Base-by-base conservation (phyloP, 2,329 filamentous ascomycete species). In the Diplodia corticola region DNA sequence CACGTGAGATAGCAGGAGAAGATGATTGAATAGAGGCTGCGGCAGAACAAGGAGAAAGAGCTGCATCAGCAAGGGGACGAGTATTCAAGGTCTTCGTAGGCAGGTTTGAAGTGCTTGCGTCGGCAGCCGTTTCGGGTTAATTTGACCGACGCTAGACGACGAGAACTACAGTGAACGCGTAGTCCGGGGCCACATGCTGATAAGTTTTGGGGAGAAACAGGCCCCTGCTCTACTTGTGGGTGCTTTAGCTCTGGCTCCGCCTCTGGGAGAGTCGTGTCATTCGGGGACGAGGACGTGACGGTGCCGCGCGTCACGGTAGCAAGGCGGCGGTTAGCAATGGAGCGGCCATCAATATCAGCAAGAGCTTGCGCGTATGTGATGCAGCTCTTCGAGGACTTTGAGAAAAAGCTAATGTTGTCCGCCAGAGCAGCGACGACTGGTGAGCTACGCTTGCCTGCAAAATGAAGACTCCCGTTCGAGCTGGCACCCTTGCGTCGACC, bases 391-490 rank as follows among this genome's bases (percentile, higher is more conserved):
- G 35, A 17, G 22, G 6, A 3, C 22, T 46, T 20, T 24, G 33
- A 46, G 22, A 22, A 46, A 46, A 20, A 17, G n/a, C 50, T 40
- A 37, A 54, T 64, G 61, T 46, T 37, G 20, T 40, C 13, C 44
- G 33, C 22, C 30, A 13, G 28, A 35, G 22, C 15, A 44, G 37
- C n/a, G 40, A 44, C 40, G 10, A 51, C 26, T 48, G 63, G 50
- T 50, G 51, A 49, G 24, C 50, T 4, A 55, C 26, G 35, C 35
- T 55, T 44, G 50, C 50, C 54, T 26, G 63, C 22, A 65, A 59
- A 35, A 66, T 66, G 64, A 59, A 55, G 46, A 40, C 64, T 28
- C 54, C 54, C 15, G n/a, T 60, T n/a, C 64, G 64, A 20, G 51
- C 54, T 35, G 54, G 64, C 28, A 60, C 46, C 20, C 28, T 60